These are phyloP conservation scores for Boletus rubescentipes DNA, from an alignment of 768 basidiomycete species.

Conservation along the genomic window DNA sequence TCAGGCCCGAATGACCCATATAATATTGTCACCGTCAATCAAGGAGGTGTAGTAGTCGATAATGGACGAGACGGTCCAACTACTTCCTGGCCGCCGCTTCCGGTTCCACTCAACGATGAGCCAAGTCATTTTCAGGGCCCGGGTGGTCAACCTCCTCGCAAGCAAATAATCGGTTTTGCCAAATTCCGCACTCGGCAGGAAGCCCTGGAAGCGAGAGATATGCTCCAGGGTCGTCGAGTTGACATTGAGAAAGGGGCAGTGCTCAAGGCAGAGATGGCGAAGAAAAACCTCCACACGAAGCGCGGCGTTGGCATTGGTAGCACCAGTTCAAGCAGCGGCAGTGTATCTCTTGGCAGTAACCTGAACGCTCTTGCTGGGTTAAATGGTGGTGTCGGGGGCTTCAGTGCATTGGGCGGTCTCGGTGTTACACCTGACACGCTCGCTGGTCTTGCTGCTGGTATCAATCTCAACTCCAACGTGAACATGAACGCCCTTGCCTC, in stretches of 20 bases:
- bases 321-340: conserved; percentile 26
- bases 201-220: conserved; percentile 84
- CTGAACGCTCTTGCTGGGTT: conserved; percentile 24
- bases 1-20: conserved; percentile 75
- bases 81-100: conserved; percentile 60
- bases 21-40: conserved; percentile 79
- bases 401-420: conserved; percentile 24
- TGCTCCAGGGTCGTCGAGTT: conserved; percentile 84
- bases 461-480: conserved; percentile 28
- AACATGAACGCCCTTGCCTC: conserved; percentile 29
- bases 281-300: conserved; percentile 98
- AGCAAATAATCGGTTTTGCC: conserved; percentile 98
- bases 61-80: conserved; percentile 70
- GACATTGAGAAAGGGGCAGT: conserved; percentile 92
- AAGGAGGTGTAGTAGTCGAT: conserved; percentile 82
- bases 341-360: conserved; percentile 28
- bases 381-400: conserved; percentile 29
- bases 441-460: conserved; percentile 30
- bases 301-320: conserved; percentile 75
- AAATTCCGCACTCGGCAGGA: conserved; percentile 88
- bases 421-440: conserved; percentile 30
- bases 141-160: conserved; percentile 57
- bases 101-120: conserved; percentile 32
- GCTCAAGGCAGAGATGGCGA: conserved; percentile 98
- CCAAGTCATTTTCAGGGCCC: conserved; percentile 34